Percentiles rank a stretch among this genome's conserved stretches.
phyloP scores from a whole-genome alignment of 2,329 filamentous ascomycete genomes.

The Trichocomaceae sp. region DNA sequence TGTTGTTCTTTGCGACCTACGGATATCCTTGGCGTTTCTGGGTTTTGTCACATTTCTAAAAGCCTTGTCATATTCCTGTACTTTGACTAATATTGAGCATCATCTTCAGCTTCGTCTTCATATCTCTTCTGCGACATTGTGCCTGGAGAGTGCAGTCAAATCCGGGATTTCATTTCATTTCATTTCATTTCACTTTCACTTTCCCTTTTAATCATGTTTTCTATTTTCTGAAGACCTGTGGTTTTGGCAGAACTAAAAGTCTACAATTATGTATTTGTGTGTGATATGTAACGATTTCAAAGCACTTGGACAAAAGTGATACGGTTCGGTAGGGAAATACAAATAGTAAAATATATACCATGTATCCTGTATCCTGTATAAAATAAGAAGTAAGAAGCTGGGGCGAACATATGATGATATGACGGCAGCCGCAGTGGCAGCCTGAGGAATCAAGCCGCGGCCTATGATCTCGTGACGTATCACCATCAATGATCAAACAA shows the following conservation, averaged over 20 bases:
- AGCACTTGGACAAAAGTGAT: neutral
- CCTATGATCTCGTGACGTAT: neutral
- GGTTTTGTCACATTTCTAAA: conserved; percentile 7
- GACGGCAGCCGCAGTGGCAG: neutral
- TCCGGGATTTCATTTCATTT: neutral
- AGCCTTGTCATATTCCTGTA: conserved; percentile 1
- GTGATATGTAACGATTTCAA: neutral
- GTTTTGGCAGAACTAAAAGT: neutral
- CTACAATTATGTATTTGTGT: conserved; percentile 3
- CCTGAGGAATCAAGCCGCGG: neutral
- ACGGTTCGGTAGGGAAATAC: neutral
- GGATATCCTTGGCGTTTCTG: conserved; percentile 39
- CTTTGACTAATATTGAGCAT: neutral
- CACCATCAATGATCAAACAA: neutral
- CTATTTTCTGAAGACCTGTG: neutral
- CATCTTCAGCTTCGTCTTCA: neutral
- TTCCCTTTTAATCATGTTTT: neutral
- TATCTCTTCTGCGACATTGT: neutral
- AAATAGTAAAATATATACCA: neutral
- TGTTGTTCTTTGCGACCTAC: conserved; percentile 23
- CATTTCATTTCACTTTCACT: neutral
- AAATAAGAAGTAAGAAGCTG: no score
- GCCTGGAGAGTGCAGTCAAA: neutral
- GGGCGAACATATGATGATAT: neutral
- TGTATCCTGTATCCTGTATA: no score